Base-by-base conservation (phyloP, 768 basidiomycete genomes). In the Hericium alpestre region DNA sequence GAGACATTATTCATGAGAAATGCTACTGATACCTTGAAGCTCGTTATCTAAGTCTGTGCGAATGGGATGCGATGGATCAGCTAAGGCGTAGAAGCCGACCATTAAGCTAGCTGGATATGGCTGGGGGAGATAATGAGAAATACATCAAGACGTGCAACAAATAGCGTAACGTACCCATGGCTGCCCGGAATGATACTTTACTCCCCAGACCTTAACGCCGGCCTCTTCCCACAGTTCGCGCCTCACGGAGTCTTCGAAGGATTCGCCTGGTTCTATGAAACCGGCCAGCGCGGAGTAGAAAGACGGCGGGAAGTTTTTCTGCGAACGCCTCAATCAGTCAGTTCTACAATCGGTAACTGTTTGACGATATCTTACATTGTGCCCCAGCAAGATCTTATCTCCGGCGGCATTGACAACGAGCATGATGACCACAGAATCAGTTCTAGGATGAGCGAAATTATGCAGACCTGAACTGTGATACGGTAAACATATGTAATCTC, bases 141-240 rank as follows among this genome's bases (percentile, higher is more conserved):
- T 27, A 38, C 23, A 62, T 38, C 38, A 15, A 8, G 22, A 54
- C 27, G 32, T 27, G 25, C 39, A 13, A 54, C 23, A 38, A 20
- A 15, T 25, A 16, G n/a, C 39, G 20, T 18, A 38, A 60, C 79
- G 59, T 63, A 87, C 90, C 90, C 90, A 93, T 55, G 91, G 91
- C 63, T 92, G 90, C 38, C 76, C 81, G 56, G 87, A 90, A 69
- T 93, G 90, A 66, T 95, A 97, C 61, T 76, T 77, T 23, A 93
- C 79, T 61, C 91, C 78, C 74, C 85, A 86, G 22, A 91, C 90
- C 50, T 77, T 80, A n/a, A 98, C 79, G 4, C 95, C 95, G 2
- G 91, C 90, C 69, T 98, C 95, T 69, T 99, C 95, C 84, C 91
- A 91, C 69, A 95, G 86, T 70, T 98, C 95, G 40, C 95, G 79